These are phyloP conservation scores for Aeschynomene evenia DNA, from an alignment of 306 rosid species.

Conservation along the genomic window DNA sequence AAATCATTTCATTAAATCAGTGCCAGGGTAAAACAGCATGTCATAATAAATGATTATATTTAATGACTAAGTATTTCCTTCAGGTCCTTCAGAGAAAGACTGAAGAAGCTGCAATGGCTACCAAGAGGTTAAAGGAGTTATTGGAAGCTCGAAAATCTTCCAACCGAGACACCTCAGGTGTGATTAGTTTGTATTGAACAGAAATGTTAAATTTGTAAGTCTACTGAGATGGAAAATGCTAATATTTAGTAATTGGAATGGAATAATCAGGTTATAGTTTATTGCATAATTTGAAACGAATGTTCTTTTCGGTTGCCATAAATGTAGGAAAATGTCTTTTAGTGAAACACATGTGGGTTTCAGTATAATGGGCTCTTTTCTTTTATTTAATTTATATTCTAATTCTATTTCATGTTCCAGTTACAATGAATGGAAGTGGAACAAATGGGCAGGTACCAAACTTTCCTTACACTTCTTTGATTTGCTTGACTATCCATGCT, in stretches of 20 bases:
- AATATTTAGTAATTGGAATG: neutral
- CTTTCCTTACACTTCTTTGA: constrained; percentile 30
- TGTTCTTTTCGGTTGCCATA: constrained; percentile 19
- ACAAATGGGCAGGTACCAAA: constrained; percentile 70
- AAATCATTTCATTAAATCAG: no score
- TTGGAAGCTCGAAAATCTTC: constrained; percentile 96
- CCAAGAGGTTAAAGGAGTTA: constrained; percentile 92
- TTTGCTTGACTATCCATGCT: constrained; percentile 21
- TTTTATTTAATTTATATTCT: constrained; percentile 15
- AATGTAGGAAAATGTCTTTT: neutral
- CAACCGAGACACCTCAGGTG: constrained; percentile 79
- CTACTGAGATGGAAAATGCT: neutral
- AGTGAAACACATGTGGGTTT: constrained; percentile 22
- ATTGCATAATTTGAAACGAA: neutral
- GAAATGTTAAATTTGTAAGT: neutral
- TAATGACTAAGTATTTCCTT: constrained; percentile 17
- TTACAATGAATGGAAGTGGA: constrained; percentile 66
- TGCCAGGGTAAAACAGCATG: no score
- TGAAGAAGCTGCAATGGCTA: constrained; percentile 98
- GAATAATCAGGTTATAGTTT: neutral
- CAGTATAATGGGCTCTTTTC: neutral
- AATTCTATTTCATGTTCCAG: constrained; percentile 53
- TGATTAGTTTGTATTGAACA: constrained; percentile 3
- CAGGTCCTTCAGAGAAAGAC: constrained; percentile 98
- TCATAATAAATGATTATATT: neutral